Percentiles rank a stretch among this genome's conserved stretches.
phyloP scores from a whole-genome alignment of 2,329 filamentous ascomycete genomes.

The Penicillium sp. region DNA sequence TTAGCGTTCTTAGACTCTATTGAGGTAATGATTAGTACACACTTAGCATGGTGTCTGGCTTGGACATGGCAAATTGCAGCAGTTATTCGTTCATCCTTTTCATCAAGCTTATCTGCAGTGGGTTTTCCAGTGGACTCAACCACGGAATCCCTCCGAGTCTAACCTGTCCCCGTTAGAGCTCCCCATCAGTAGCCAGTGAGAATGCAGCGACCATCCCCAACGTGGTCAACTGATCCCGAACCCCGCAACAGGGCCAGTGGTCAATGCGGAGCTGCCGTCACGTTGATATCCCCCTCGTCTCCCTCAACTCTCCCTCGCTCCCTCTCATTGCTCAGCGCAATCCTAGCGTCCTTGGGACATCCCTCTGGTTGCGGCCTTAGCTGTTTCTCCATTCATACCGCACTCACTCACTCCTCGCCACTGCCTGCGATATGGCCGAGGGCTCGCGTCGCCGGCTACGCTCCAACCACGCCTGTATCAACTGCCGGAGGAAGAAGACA shows the following conservation, averaged over 20 bases:
- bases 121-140: not conserved
- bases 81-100: not conserved
- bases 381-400: not conserved
- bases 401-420: not conserved
- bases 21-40: not conserved
- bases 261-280: not conserved
- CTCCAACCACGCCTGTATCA: slow-evolving; percentile 46
- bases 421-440: slow-evolving; percentile 20
- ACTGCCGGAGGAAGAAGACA: slow-evolving; percentile 58
- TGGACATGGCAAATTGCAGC: not conserved
- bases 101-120: not conserved
- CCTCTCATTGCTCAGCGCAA: not conserved
- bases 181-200: not conserved
- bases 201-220: not conserved
- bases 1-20: not conserved
- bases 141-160: not conserved
- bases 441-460: slow-evolving; percentile 37
- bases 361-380: not conserved
- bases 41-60: no score
- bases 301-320: not conserved
- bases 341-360: not conserved
- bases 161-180: not conserved
- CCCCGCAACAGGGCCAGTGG: not conserved
- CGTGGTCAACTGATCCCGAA: not conserved
- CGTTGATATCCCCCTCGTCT: not conserved